These are phyloP conservation scores for Singerocomus inundabilis DNA, from an alignment of 1,284 basidiomycete genomes.

Conservation along the genomic window DNA sequence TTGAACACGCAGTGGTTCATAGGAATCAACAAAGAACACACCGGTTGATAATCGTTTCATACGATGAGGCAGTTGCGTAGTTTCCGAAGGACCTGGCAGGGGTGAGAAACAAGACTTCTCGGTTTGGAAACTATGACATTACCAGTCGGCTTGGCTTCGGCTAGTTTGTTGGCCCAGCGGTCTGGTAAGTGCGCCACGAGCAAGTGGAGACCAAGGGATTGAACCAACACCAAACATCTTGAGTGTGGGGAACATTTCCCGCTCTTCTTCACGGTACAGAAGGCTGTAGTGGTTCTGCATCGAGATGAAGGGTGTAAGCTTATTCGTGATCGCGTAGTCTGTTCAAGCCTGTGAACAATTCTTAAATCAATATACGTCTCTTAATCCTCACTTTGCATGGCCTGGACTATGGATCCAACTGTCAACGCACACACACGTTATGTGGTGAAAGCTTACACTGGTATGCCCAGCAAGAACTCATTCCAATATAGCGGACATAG, in stretches of 20 bases:
- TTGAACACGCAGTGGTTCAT: constrained; percentile 1
- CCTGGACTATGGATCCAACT: constrained; percentile 27
- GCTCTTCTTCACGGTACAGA: constrained; percentile 54
- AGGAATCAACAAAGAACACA: constrained; percentile 4
- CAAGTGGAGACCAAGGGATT: constrained; percentile 46
- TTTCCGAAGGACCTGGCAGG: constrained; percentile 27
- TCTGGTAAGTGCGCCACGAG: constrained; percentile 41
- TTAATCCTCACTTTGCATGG: constrained; percentile 35
- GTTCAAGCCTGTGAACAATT: constrained; percentile 3
- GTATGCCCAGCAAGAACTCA: constrained; percentile 44
- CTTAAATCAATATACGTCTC: background rate
- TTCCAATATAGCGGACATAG: constrained; percentile 58
- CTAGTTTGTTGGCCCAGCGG: constrained; percentile 34
- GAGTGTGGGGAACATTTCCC: constrained; percentile 54
- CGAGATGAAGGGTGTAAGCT: constrained; percentile 52
- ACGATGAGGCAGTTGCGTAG: constrained; percentile 24
- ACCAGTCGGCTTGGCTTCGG: constrained; percentile 33
- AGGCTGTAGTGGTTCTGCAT: constrained; percentile 57
- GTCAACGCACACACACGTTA: constrained; percentile 1
- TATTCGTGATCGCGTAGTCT: constrained; percentile 39
- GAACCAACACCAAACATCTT: constrained; percentile 39
- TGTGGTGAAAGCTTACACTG: constrained; percentile 31
- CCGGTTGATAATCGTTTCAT: constrained; percentile 32
- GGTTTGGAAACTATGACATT: background rate
- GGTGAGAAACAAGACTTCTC: constrained; percentile 5